Evolutionary conservation across 2,329 filamentous ascomycete genomes (phyloP).

Genomic region (Celoporthe dispersa): DNA sequence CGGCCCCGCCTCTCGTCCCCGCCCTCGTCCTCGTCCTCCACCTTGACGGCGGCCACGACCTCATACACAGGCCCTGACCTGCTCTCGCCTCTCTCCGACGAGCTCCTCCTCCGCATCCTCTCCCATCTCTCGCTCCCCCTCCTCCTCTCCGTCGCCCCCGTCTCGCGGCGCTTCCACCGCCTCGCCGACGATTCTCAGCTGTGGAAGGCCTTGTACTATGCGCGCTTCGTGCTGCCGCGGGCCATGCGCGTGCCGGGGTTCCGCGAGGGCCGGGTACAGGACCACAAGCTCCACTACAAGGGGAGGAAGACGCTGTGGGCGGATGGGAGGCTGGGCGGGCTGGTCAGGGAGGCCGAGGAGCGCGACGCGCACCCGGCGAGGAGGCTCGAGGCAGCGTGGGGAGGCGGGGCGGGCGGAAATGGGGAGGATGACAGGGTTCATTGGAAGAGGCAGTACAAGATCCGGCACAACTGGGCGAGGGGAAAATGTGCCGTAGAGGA

Average conservation of each 20-base stretch:
- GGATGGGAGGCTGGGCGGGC: slow-evolving; percentile 49
- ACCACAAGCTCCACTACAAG: slow-evolving; percentile 49
- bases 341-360: slow-evolving; percentile 35
- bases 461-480: slow-evolving; percentile 88
- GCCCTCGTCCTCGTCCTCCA: not conserved
- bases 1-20: slow-evolving; percentile 6
- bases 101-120: slow-evolving; percentile 83
- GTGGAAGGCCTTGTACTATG: slow-evolving; percentile 90
- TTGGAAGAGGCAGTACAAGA: slow-evolving; percentile 88
- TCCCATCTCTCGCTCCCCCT: slow-evolving; percentile 73
- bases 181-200: slow-evolving; percentile 82
- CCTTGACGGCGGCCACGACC: not conserved
- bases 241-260: slow-evolving; percentile 76
- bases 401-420: slow-evolving; percentile 47
- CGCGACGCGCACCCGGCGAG: slow-evolving; percentile 1
- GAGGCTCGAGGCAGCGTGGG: slow-evolving; percentile 38
- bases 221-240: slow-evolving; percentile 82
- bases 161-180: slow-evolving; percentile 76
- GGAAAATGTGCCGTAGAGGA: slow-evolving; percentile 82
- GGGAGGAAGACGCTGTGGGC: slow-evolving; percentile 51
- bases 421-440: slow-evolving; percentile 51
- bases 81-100: slow-evolving; percentile 79
- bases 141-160: slow-evolving; percentile 64
- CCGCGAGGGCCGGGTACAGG: slow-evolving; percentile 36
- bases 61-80: slow-evolving; percentile 52